Conservation (phyloP, 768 basidiomycete genomes). For the Phaeotremella fagi region DNA sequence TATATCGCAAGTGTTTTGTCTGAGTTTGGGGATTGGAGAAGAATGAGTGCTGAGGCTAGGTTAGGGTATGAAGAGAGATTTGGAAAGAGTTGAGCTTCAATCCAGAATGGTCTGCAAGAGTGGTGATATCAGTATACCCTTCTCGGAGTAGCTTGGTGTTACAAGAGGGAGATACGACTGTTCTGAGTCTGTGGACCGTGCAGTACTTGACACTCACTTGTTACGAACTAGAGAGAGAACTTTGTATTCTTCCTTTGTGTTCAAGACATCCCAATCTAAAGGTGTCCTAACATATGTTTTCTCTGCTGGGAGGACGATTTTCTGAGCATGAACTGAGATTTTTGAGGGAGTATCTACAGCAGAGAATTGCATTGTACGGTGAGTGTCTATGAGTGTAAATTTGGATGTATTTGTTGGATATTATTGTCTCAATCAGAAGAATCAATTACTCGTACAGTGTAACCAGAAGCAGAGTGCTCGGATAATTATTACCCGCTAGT, state of each 20-base stretch:
- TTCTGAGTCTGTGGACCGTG: background rate
- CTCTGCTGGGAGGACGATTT: background rate
- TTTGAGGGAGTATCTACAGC: no score
- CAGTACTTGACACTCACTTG: slow-evolving; percentile 5
- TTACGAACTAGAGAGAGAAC: slow-evolving; percentile 9
- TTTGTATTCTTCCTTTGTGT: slow-evolving; percentile 2
- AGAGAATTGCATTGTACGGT: no score
- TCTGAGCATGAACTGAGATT: background rate
- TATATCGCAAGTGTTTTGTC: slow-evolving; percentile 15
- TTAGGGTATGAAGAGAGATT: slow-evolving; percentile 9
- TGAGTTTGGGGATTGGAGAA: slow-evolving; percentile 15
- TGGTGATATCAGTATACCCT: background rate
- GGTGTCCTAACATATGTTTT: background rate
- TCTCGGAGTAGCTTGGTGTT: no score
- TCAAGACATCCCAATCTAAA: slow-evolving; percentile 1
- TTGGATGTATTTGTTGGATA: no score
- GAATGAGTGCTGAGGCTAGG: slow-evolving; percentile 18
- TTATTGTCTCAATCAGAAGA: no score
- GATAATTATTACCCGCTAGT: no score
- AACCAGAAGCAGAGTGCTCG: no score
- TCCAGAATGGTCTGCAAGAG: slow-evolving; percentile 26
- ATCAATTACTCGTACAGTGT: no score
- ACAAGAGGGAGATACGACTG: no score
- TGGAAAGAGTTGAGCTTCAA: slow-evolving; percentile 11
- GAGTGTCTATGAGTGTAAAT: no score